Evolutionary conservation across 164 flowering plant genomes (phyloP), one percentile per base, ranked within the genome.

Genomic region (Stephania cephalantha): DNA sequence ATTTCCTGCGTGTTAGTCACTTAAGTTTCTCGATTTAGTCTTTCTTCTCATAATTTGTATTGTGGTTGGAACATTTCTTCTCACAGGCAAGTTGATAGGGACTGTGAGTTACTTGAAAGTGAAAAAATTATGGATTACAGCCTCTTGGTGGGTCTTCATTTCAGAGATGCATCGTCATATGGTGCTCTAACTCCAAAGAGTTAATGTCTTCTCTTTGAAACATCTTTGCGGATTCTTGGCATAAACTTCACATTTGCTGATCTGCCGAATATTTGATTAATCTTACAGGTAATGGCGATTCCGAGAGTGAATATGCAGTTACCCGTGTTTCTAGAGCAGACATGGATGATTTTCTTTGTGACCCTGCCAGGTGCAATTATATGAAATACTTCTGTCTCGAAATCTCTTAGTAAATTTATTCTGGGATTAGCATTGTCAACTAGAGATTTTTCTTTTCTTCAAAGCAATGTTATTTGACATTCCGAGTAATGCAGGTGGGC

Each of bases 91-190:
- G 82, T 92, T 6, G 92, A 92, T 77, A 85, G 85, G 76, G 97
- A 92, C 70, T 92, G 91, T 73, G 94, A 90, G 79, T 84, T 92
- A 69, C 90, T 92, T 18, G 97, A 92, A 65, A 87, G 85, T 63
- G 94, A 90, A 79, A 86, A 91, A 75, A 86, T 89, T 29, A 90
- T 92, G 97, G 97, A 92, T 73, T 89, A 92, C 71, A 90, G 97
- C 78, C 89, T 92, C 74, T 74, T 90, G 71, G 92, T 92, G 9
- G 97, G 97, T 52, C 81, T 92, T 74, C 93, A 92, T 76, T 92
- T 92, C 79, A 82, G 86, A 75, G 91, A 88, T 42, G 48, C 81
- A 64, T 77, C 90, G 22, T 81, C 90, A 17, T 83, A 88, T 13
- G 88, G 85, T 71, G 52, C 79, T 71, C 80, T 68, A 10, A 76